Base-by-base conservation (phyloP, 163 green algal species). In the Chlamydomonas reinhardtii region DNA sequence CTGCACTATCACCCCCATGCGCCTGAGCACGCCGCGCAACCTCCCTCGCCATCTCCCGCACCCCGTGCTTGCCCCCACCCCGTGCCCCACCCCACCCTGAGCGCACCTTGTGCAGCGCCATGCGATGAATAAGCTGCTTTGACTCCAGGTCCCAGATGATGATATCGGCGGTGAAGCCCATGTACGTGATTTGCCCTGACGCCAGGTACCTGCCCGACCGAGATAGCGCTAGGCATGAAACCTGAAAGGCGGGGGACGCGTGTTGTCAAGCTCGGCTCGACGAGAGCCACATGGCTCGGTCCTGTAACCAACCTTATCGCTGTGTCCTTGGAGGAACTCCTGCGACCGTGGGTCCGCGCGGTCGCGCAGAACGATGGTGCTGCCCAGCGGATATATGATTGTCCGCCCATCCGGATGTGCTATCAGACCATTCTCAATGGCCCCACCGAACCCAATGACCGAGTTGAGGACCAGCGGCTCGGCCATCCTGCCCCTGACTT, bases 81-180 rank as follows among this genome's bases (percentile, higher is more conserved):
- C 43, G 6, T 54, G 6, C 43, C 43, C 43, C 11, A 14, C 48
- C 48, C 1, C 48, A 56, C 12, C 48, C 48, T 2, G 12, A 1
- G 48, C 92, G n/a, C 56, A 96, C 95, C 90, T 97, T 97, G 91
- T 98, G 96, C 79, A 98, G 88, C 24, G 85, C 91, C 93, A 98
- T 92, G n/a, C 93, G 88, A 85, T 97, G 94, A 56, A 97, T 22
- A 24, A 97, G 77, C 32, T 89, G 90, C 19, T 90, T 85, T 4
- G 76, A 88, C 59, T 94, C 91, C 61, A 98, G 62, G 85, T 98
- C 95, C 96, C 96, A 98, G 19, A 98, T 92, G 85, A 98, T 97
- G 76, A 98, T 95, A 73, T 97, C 94, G 29, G 96, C 96, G 29
- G 89, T 94, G 87, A 97, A 96, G 22, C 96, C 96, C 94, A 97